phyloP scores from a whole-genome alignment of 1,139 yeast species.

The Yamadazyma conglobata region DNA sequence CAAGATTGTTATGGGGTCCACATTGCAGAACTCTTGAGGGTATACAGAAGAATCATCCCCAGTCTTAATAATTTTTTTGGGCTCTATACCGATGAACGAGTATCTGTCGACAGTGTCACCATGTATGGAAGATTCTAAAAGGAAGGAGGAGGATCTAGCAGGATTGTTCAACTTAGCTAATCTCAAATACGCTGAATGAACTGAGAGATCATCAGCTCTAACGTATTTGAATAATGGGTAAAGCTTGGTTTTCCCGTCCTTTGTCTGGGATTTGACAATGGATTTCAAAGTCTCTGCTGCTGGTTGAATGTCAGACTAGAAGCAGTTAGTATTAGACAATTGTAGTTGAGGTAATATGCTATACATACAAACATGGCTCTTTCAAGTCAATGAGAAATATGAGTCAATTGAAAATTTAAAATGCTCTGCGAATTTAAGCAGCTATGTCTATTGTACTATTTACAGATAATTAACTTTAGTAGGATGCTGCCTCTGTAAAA shows the following conservation, averaged over 20 bases:
- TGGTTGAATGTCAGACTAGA: conserved; percentile 54
- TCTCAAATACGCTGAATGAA: conserved; percentile 85
- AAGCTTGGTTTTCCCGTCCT: conserved; percentile 40
- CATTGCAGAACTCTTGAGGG: conserved; percentile 37
- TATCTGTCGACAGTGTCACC: conserved; percentile 89
- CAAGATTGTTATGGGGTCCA: conserved; percentile 74
- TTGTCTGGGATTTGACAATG: conserved; percentile 38
- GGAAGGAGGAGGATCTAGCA: conserved; percentile 64
- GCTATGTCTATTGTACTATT: conserved; percentile 1
- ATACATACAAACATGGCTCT: conserved; percentile 13
- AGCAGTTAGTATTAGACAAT: conserved; percentile 12
- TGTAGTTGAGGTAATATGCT: no score
- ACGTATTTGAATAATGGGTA: conserved; percentile 79
- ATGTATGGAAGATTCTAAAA: conserved; percentile 83
- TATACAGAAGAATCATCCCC: conserved; percentile 47
- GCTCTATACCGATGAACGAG: conserved; percentile 85
- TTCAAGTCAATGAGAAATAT: conserved; percentile 4
- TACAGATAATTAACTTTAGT: conserved; percentile 1
- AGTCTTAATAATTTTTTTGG: conserved; percentile 76
- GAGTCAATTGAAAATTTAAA: conserved; percentile 1
- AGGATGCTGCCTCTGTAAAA: conserved; percentile 16
- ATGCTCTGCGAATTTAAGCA: background rate
- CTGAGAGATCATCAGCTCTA: conserved; percentile 75
- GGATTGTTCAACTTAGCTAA: conserved; percentile 67
- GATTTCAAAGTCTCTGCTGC: conserved; percentile 47